Base-by-base conservation (phyloP, 768 basidiomycete genomes). In the Serendipita indica region DNA sequence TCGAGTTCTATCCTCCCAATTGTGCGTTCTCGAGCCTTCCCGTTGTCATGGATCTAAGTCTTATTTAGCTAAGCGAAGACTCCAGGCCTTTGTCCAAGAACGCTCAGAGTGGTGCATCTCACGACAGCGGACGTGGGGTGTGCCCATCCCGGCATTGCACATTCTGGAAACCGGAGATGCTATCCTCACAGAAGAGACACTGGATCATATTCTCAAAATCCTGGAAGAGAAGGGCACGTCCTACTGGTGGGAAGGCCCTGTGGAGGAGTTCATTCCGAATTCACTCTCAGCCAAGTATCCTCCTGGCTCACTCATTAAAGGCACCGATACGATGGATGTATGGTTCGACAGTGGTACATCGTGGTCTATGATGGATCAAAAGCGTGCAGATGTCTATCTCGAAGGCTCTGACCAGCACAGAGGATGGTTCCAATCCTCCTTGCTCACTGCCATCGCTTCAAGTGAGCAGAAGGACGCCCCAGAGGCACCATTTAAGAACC, bases 31-130 rank as follows among this genome's bases (percentile, higher is more conserved):
- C 61, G 56, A 12, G 20, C 3, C 14, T 25, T 12, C 33, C 7
- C 12, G 2, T 41, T 45, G 27, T 13, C 28, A 20, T 20, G 27
- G 37, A 7, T 27, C 25, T 57, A 28, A 64, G 22, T 58, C 27
- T 39, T 3, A 33, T 30, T 2, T 62, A 96, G 93, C 91, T 2
- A 82, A 84, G 6, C 86, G 83, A 45, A 84, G 92, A n/a, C 80
- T 99, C 7, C 83, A 89, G 63, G 75, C 91, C 0, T 94, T 90
- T 68, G 76, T 97, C 57, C 78, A 74, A 1, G 85, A 84, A 0
- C 88, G 94, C 10, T 90, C 91, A 0, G 94, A 99, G 72, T 99
- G 94, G 94, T 99, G 94, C 66, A 97, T 99, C 59, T 98, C 94
- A 37, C 84, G 94, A 3, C 94, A 99, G 67, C 84, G 94, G 30